A percentile compares a stretch with the other conserved stretches of the same genome.
Evolutionary conservation across 345 rosid genomes (phyloP).

Genomic region (Microcos paniculata): DNA sequence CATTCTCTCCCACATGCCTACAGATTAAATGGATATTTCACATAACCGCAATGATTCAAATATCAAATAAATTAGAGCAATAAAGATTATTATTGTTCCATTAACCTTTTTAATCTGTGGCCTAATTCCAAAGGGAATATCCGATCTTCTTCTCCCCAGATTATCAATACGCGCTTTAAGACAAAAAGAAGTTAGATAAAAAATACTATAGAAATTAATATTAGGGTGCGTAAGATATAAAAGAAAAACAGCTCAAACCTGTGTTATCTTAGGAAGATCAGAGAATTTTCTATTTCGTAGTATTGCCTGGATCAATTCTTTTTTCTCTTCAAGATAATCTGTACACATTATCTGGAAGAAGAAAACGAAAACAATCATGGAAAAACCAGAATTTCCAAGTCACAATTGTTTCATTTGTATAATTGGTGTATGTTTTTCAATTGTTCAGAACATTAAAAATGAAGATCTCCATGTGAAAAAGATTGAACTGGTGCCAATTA

Average conservation of each 20-base stretch:
- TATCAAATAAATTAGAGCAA: background rate
- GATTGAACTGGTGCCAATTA: background rate
- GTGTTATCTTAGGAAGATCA: conserved; percentile 32
- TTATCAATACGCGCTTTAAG: conserved; percentile 40
- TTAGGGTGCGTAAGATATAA: too few species aligned
- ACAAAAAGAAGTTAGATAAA: background rate
- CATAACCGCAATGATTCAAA: background rate
- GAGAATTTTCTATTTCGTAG: conserved; percentile 21
- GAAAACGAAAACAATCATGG: background rate
- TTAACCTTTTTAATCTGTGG: conserved; percentile 47
- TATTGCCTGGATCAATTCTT: conserved; percentile 57
- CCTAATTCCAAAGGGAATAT: conserved; percentile 60
- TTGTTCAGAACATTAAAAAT: too few species aligned
- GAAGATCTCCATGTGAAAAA: background rate
- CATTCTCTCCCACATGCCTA: conserved; percentile 61
- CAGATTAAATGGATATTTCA: background rate
- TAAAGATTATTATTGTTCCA: background rate
- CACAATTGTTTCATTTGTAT: background rate
- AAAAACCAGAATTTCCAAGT: background rate
- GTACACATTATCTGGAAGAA: conserved; percentile 69
- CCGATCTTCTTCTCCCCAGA: conserved; percentile 66
- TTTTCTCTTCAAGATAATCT: conserved; percentile 65
- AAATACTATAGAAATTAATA: background rate
- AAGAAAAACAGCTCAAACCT: conserved; percentile 37
- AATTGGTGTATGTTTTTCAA: too few species aligned